Evolutionary conservation across 306 rosid species (phyloP), one percentile per base, ranked within the genome.

Genomic region (Coriaria nepalensis): DNA sequence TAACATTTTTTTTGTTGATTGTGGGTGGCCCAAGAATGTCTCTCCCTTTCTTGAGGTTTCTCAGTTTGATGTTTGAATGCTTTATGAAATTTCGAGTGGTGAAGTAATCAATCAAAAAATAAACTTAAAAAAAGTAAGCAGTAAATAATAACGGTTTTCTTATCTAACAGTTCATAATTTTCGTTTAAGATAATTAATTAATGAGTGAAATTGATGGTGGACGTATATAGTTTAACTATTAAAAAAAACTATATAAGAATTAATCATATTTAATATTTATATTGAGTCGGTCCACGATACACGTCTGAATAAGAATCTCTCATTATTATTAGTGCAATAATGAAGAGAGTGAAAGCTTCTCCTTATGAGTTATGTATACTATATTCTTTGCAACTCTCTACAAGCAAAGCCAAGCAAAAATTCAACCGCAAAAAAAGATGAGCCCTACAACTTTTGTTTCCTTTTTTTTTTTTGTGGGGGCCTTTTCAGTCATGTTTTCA

Each of bases 361-460:
- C 39, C 66, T n/a, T n/a, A 47, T 62, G 54, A 67, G 63, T 76
- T 80, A n/a, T n/a, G n/a, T n/a, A n/a, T n/a, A n/a, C n/a, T 57
- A 84, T 81, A 83, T 87, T 87, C 94, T 80, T 83, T 87, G 93
- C 64, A 69, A 78, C 93, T 70, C 79, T 68, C 58, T 46, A 66
- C 94, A 87, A 83, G 96, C 93, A 83, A 83, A 87, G 86, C 78
- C 57, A 75, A 72, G 70, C 72, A 66, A 75, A 74, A 73, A 57
- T 68, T 82, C 73, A 71, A 69, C 76, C 60, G 44, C 63, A 47
- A 67, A 82, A 67, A 82, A 83, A 79, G 80, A 68, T 72, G 66
- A 37, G 20, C 13, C 56, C 13, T 50, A 52, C 59, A 38, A 63
- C 74, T 78, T 70, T 67, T 45, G 49, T 64, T 50, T 65, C 40